Percentiles rank a stretch among this genome's conserved stretches.
phyloP scores from a whole-genome alignment of 169 alveolate genomes.

The Cyclospora cayetanensis region DNA sequence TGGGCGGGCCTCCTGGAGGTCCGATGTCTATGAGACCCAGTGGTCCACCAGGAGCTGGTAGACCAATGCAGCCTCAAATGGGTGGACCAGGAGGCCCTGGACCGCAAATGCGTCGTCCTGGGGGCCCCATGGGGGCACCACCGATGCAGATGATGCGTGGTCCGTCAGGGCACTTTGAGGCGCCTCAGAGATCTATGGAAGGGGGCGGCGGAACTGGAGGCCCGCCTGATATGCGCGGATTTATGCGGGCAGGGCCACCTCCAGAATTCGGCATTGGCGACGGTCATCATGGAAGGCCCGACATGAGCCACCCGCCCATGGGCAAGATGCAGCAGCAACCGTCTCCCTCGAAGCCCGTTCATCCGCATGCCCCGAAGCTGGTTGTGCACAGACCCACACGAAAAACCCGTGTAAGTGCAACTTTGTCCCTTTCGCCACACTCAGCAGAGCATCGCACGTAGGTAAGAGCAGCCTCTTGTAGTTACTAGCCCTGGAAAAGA shows the following conservation, averaged over 20 bases:
- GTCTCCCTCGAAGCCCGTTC: neutral
- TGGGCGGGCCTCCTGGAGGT: neutral
- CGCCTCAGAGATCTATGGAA: neutral
- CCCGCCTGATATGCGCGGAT: neutral
- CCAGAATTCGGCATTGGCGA: neutral
- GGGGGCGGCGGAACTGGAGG: neutral
- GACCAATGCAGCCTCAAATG: conserved; percentile 20
- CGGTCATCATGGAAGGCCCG: neutral
- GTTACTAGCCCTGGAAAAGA: too few species aligned
- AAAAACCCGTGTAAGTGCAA: neutral
- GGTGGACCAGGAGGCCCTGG: conserved; percentile 14
- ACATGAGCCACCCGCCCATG: neutral
- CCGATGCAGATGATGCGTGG: neutral
- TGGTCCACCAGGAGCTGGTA: too few species aligned
- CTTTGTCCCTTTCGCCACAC: neutral
- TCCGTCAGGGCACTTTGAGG: neutral
- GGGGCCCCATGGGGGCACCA: conserved; percentile 24
- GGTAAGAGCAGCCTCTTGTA: too few species aligned
- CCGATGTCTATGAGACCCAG: too few species aligned
- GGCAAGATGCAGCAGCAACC: neutral
- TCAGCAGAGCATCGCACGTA: too few species aligned
- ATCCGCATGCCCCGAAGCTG: neutral
- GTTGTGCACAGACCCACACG: neutral
- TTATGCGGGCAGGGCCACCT: neutral
- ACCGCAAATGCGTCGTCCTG: neutral